These are phyloP conservation scores for Plenodomus lindquistii DNA, from an alignment of 2,329 filamentous ascomycete genomes.

Conservation along the genomic window DNA sequence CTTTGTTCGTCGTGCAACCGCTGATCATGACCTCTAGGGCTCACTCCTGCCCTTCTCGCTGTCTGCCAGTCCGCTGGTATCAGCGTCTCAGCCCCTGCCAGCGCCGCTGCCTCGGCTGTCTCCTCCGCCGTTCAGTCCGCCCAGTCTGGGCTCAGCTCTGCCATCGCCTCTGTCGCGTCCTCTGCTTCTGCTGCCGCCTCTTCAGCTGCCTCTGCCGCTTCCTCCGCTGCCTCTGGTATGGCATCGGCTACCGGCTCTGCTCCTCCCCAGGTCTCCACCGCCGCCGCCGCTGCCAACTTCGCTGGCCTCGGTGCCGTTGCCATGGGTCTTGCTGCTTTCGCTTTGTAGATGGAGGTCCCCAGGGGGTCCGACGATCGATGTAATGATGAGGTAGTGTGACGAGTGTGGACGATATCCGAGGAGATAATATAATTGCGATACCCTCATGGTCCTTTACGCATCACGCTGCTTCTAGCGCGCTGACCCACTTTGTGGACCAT, in stretches of 20 bases:
- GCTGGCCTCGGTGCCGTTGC: slow-evolving; percentile 29
- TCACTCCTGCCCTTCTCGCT: slow-evolving; percentile 33
- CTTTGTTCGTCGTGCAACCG: background rate
- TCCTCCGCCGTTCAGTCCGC: slow-evolving; percentile 18
- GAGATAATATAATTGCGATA: background rate
- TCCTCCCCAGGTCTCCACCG: slow-evolving; percentile 15
- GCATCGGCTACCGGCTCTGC: slow-evolving; percentile 5
- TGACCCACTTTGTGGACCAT: slow-evolving; percentile 68
- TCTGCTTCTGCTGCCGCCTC: slow-evolving; percentile 6
- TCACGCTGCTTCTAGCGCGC: slow-evolving; percentile 47
- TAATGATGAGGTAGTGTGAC: background rate
- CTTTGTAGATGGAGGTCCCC: slow-evolving; percentile 20
- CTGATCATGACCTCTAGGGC: slow-evolving; percentile 13
- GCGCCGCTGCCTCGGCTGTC: slow-evolving; percentile 27
- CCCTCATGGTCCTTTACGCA: background rate
- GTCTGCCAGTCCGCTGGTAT: too few species aligned
- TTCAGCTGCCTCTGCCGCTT: slow-evolving; percentile 9
- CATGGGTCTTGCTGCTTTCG: slow-evolving; percentile 24
- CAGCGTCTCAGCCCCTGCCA: slow-evolving; percentile 35
- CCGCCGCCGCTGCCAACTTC: slow-evolving; percentile 24
- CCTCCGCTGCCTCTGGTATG: background rate
- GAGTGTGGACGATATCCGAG: background rate
- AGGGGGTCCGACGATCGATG: background rate
- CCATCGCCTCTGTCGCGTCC: slow-evolving; percentile 5
- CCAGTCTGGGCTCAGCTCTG: too few species aligned